Conservation (phyloP, 208 protist genomes). For the Acanthamoeba lenticulata region DNA sequence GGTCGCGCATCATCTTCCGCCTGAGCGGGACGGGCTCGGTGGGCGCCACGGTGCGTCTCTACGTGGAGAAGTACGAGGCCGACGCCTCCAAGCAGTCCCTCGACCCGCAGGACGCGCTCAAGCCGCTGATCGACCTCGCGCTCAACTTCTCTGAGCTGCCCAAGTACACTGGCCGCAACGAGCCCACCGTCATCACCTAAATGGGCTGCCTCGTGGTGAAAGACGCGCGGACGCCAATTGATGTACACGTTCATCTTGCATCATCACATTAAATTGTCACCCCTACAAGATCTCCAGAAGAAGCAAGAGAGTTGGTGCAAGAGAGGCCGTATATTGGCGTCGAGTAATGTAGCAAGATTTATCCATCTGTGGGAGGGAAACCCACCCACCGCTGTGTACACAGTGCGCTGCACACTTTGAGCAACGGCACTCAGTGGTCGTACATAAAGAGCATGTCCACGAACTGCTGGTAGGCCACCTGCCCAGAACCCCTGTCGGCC, state of each 20-base stretch:
- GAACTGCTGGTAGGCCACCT: constrained; percentile 91
- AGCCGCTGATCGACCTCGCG: constrained; percentile 90
- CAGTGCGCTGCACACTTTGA: neutral
- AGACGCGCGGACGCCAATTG: too few relatives aligned
- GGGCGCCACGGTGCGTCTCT: constrained; percentile 96
- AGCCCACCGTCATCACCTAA: constrained; percentile 97
- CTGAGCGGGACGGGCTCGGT: constrained; percentile 94
- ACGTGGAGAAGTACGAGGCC: constrained; percentile 95
- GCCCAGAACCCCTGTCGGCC: constrained; percentile 87
- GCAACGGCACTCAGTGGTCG: constrained; percentile 6
- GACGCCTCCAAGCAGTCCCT: constrained; percentile 81
- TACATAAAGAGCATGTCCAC: constrained; percentile 86
- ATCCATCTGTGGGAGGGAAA: too few relatives aligned
- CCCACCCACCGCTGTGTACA: neutral
- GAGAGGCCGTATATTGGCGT: too few relatives aligned
- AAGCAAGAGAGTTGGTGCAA: too few relatives aligned
- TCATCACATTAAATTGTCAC: too few relatives aligned
- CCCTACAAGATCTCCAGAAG: too few relatives aligned
- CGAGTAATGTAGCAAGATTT: too few relatives aligned
- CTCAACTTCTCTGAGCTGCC: constrained; percentile 90
- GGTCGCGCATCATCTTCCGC: constrained; percentile 96
- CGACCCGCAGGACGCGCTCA: constrained; percentile 87
- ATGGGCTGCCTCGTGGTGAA: too few relatives aligned
- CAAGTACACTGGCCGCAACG: constrained; percentile 91
- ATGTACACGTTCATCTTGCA: too few relatives aligned